phyloP scores from a whole-genome alignment of 306 rosid species.

The Geum urbanum region DNA sequence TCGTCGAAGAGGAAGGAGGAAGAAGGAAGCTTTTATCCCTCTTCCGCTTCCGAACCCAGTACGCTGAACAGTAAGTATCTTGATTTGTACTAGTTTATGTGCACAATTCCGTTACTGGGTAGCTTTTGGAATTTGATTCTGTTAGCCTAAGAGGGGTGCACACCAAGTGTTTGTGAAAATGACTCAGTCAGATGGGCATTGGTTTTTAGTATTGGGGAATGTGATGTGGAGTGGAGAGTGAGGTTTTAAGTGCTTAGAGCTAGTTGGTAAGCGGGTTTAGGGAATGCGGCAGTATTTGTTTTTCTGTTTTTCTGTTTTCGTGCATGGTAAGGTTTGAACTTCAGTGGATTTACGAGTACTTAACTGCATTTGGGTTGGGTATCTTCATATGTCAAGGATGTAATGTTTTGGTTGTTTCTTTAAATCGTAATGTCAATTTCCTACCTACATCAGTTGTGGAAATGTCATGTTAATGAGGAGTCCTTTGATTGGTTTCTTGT shows the following conservation, averaged over 20 bases:
- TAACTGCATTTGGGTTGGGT: background rate
- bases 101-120: background rate
- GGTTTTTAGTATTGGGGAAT: background rate
- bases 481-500: slow-evolving; percentile 1
- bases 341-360: background rate
- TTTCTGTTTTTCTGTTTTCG: background rate
- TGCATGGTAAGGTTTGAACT: background rate
- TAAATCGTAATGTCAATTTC: background rate
- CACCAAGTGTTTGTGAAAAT: background rate
- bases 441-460: background rate
- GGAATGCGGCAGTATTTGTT: background rate
- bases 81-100: background rate
- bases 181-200: background rate
- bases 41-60: background rate
- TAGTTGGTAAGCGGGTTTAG: background rate
- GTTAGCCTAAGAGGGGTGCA: background rate
- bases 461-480: background rate
- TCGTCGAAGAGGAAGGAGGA: background rate
- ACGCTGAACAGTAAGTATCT: slow-evolving; percentile 29
- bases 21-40: slow-evolving; percentile 6
- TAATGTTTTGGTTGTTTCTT: background rate
- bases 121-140: background rate
- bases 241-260: background rate
- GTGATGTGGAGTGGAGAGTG: background rate
- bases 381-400: background rate